A percentile compares a stretch with the other conserved stretches of the same genome.
Conservation (phyloP, 805 yeast genomes). For the Blastobotrys attinorum region DNA sequence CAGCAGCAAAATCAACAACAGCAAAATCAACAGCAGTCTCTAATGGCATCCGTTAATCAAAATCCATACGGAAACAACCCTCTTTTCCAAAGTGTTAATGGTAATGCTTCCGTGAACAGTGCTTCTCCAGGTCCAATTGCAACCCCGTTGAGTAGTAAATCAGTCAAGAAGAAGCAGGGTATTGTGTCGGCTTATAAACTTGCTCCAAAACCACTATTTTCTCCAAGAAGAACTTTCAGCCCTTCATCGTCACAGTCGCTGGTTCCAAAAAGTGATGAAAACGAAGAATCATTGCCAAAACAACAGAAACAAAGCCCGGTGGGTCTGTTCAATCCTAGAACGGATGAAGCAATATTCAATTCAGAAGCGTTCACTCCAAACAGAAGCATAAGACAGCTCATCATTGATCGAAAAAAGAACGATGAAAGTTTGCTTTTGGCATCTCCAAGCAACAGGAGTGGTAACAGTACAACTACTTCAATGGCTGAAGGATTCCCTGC, state of each 20-base stretch:
- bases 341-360: constrained; percentile 61
- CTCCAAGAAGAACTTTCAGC: constrained; percentile 12
- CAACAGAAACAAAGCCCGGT: constrained; percentile 8
- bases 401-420: constrained; percentile 37
- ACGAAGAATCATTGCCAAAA: constrained; percentile 11
- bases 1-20: constrained; percentile 20
- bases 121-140: constrained; percentile 35
- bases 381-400: constrained; percentile 43
- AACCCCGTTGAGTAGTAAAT: constrained; percentile 35
- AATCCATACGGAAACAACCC: constrained; percentile 81
- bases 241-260: neutral
- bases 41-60: constrained; percentile 33
- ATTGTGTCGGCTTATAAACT: constrained; percentile 53
- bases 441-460: neutral
- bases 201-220: constrained; percentile 54
- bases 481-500: constrained; percentile 2
- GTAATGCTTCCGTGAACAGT: constrained; percentile 26
- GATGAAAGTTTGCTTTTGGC: neutral
- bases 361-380: constrained; percentile 68
- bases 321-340: constrained; percentile 36
- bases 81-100: constrained; percentile 38
- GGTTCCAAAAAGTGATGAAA: neutral
- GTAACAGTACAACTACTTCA: too few species aligned
- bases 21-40: constrained; percentile 19
- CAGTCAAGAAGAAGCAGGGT: constrained; percentile 47